These are phyloP conservation scores for Phaseolus coccineus DNA, from an alignment of 331 rosid genomes.

Conservation along the genomic window DNA sequence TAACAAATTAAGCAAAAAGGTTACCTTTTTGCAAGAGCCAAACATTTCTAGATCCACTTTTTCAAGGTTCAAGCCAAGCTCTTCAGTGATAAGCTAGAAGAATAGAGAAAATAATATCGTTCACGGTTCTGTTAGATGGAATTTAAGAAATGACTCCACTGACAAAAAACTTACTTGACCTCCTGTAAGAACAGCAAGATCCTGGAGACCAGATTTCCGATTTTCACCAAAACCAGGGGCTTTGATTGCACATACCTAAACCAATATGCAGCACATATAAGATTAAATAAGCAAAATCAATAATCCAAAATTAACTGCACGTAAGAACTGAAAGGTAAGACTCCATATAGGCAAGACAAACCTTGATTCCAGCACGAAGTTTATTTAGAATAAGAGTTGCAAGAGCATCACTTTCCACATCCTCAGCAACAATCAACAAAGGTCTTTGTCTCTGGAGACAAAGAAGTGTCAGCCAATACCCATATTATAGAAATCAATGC, in stretches of 20 bases:
- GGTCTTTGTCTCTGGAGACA: constrained; percentile 81
- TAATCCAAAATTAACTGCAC: constrained; percentile 10
- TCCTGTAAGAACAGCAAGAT: constrained; percentile 92
- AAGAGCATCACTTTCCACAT: constrained; percentile 93
- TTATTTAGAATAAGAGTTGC: constrained; percentile 89
- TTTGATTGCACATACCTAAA: constrained; percentile 95
- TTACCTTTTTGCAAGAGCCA: constrained; percentile 96
- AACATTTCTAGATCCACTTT: constrained; percentile 81
- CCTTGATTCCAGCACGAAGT: constrained; percentile 99
- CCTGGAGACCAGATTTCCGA: constrained; percentile 83
- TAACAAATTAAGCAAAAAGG: constrained; percentile 1
- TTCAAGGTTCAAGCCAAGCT: constrained; percentile 93
- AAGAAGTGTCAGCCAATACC: constrained; percentile 29
- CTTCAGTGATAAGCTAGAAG: constrained; percentile 85
- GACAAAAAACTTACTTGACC: constrained; percentile 67
- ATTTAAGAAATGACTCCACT: background rate
- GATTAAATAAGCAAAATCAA: constrained; percentile 26
- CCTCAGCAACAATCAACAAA: constrained; percentile 86
- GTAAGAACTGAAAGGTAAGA: constrained; percentile 1
- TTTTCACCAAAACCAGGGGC: constrained; percentile 99
- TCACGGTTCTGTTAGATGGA: background rate
- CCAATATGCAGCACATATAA: constrained; percentile 26
- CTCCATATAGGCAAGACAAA: constrained; percentile 32
- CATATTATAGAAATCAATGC: constrained; percentile 13
- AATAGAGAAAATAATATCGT: constrained; percentile 29